Evolutionary conservation across 2,329 filamentous ascomycete genomes (phyloP), one percentile per base, ranked within the genome.

Genomic region (Penicillium brasilianum): DNA sequence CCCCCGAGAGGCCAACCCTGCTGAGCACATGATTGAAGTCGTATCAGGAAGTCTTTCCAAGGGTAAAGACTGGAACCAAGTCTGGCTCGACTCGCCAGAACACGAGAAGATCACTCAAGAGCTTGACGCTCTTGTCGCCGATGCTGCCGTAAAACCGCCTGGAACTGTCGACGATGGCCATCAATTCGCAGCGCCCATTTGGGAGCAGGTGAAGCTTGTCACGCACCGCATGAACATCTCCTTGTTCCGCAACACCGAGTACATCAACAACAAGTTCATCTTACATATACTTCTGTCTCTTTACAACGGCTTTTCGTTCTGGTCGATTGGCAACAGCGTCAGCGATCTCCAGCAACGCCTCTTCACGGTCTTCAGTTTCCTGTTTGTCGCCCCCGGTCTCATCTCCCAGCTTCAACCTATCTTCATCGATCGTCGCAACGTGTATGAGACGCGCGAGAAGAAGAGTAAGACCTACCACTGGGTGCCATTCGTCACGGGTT

Each of bases 391-490:
- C 2, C 78, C 81, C 1, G 76, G 75, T 62, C 74, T 76, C 14
- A 77, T 60, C 81, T 88, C 62, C 43, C 76, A 78, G 22, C 78
- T 92, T 41, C 87, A 90, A 0, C 87, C 89, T 0, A 87, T 88
- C 8, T 84, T 92, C 60, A 85, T 93, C 67, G 91, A 91, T 69
- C 83, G 81, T 69, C 85, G 90, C 71, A 84, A 84, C 0, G 80
- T 93, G 8, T 93, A 88, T 83, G 84, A 89, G 9, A 61, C 71
- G 0, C 83, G 90, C 28, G 90, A 93, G 72, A 83, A 88, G 11
- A 89, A 89, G 2, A 88, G 85, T 0, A 83, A 88, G 30, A 91
- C 91, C 65, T 93, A 92, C 74, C 86, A 86, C 30, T 92, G 89
- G 87, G 76, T 87, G 13, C 87, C 89, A 0, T 92, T 92, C 71